Evolutionary conservation across 495 filamentous ascomycete species (phyloP).

Genomic region (Amorphotheca resinae): DNA sequence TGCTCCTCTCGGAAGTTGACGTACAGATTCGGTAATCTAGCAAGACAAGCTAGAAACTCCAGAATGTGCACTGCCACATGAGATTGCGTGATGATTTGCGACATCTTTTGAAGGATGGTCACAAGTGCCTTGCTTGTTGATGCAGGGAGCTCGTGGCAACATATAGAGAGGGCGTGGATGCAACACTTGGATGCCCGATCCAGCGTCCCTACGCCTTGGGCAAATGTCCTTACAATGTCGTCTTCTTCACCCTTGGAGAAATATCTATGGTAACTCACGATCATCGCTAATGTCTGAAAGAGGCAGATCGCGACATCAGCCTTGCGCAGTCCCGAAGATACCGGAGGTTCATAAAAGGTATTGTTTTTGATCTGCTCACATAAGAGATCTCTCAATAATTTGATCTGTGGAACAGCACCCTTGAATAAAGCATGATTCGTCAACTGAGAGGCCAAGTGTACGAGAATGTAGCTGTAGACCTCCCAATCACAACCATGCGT

Average conservation of each 20-base stretch:
- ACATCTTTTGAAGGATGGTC: constrained; percentile 78
- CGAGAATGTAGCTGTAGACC: constrained; percentile 79
- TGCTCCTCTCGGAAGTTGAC: constrained; percentile 79
- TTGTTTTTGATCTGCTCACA: constrained; percentile 70
- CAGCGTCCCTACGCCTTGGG: constrained; percentile 63
- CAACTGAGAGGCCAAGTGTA: constrained; percentile 77
- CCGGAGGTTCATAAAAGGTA: constrained; percentile 63
- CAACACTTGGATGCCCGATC: constrained; percentile 81
- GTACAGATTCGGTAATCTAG: constrained; percentile 73
- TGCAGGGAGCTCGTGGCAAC: constrained; percentile 80
- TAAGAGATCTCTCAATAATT: constrained; percentile 59
- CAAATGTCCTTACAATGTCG: constrained; percentile 74
- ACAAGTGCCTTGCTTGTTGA: constrained; percentile 72
- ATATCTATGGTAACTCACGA: constrained; percentile 75
- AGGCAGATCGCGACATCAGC: constrained; percentile 80
- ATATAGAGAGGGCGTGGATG: constrained; percentile 87
- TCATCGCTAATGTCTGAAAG: constrained; percentile 69
- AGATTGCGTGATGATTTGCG: constrained; percentile 86
- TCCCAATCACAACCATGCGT: constrained; percentile 82
- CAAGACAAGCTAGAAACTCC: constrained; percentile 80
- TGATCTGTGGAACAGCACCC: constrained; percentile 57
- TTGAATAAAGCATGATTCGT: constrained; percentile 79
- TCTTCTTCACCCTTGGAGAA: constrained; percentile 81
- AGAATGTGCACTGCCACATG: constrained; percentile 86
- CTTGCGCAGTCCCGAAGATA: constrained; percentile 63